phyloP scores from a whole-genome alignment of 768 basidiomycete genomes.

The Mycena filopes region DNA sequence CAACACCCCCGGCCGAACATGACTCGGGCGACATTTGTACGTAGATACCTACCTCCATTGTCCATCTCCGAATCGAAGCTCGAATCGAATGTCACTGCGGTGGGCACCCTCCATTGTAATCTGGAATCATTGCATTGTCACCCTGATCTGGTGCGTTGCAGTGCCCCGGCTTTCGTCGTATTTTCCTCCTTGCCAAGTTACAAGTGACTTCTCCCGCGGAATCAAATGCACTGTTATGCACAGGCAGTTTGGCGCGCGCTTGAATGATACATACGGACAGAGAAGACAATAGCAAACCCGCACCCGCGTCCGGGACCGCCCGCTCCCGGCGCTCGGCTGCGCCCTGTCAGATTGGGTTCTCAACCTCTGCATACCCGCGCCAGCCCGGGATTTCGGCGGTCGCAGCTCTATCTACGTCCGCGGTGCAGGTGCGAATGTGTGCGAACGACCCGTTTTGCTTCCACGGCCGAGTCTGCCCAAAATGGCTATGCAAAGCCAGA shows the following conservation, averaged over 20 bases:
- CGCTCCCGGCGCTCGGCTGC: conserved; percentile 14
- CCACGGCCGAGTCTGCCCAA: conserved; percentile 15
- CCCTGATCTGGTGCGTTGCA: conserved; percentile 9
- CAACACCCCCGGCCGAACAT: too few relatives aligned
- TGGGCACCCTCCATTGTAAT: conserved; percentile 31
- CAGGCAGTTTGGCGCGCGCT: not conserved
- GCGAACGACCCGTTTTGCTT: conserved; percentile 11
- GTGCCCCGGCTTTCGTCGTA: too few relatives aligned
- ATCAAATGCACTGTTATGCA: not conserved
- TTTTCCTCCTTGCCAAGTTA: not conserved
- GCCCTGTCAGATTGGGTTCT: conserved; percentile 24
- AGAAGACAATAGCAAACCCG: not conserved
- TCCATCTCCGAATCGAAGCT: too few relatives aligned
- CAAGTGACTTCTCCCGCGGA: conserved; percentile 25
- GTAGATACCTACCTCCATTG: conserved; percentile 22
- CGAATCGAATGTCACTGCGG: conserved; percentile 1
- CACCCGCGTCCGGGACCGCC: conserved; percentile 5
- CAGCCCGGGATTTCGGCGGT: conserved; percentile 12
- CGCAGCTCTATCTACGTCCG: conserved; percentile 18
- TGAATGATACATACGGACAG: too few relatives aligned
- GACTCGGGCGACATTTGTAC: too few relatives aligned
- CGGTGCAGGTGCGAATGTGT: not conserved
- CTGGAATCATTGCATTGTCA: conserved; percentile 29
- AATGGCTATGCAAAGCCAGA: conserved; percentile 7
- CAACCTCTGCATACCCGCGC: not conserved